phyloP scores from a whole-genome alignment of 192 early-diverging fungal species.

The Phycomyces nitens region DNA sequence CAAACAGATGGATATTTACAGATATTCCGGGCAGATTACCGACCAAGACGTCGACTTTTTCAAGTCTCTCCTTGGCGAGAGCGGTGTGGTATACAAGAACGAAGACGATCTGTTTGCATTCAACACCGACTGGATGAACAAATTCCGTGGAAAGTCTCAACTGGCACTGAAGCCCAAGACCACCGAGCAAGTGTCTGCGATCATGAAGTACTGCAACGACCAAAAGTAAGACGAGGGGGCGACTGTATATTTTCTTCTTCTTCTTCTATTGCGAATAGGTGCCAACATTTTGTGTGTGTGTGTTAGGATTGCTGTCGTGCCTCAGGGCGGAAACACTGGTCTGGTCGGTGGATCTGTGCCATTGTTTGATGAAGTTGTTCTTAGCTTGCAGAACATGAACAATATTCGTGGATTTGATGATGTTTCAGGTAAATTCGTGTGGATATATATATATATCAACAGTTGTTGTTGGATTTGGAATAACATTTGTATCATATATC shows the following conservation, averaged over 20 bases:
- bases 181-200: conserved; percentile 75
- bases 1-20: too few species aligned
- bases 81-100: conserved; percentile 41
- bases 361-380: conserved; percentile 92
- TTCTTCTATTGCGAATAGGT: too few species aligned
- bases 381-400: conserved; percentile 80
- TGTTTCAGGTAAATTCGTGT: conserved; percentile 46
- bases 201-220: conserved; percentile 86
- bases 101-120: conserved; percentile 63
- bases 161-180: conserved; percentile 86
- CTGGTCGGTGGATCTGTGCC: conserved; percentile 94
- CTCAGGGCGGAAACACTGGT: conserved; percentile 98
- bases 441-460: neutral
- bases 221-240: conserved; percentile 33
- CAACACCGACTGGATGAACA: conserved; percentile 93
- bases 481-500: too few species aligned
- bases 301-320: conserved; percentile 81
- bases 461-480: too few species aligned
- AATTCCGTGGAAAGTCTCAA: conserved; percentile 81
- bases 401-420: conserved; percentile 69
- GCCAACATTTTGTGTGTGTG: conserved; percentile 7
- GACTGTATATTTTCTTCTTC: neutral
- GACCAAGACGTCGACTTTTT: conserved; percentile 61
- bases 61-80: conserved; percentile 45
- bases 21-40: conserved; percentile 47